These are phyloP conservation scores for Cystobasidiaceae sp. DNA, from an alignment of 1,284 basidiomycete genomes.

Conservation along the genomic window DNA sequence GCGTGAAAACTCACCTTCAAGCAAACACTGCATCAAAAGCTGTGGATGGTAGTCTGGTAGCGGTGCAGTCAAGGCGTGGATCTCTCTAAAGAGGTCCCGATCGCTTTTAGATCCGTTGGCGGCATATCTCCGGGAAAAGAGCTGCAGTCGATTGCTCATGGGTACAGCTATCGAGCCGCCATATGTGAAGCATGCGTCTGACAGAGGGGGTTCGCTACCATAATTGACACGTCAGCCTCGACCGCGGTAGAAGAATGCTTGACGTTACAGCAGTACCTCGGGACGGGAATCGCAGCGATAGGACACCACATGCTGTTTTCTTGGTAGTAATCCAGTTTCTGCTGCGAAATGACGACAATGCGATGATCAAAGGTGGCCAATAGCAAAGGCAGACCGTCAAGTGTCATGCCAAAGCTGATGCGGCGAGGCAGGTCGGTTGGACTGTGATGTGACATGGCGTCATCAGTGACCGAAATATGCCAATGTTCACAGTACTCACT, in stretches of 20 bases:
- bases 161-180: conserved; percentile 25
- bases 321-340: conserved; percentile 81
- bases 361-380: conserved; percentile 74
- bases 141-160: conserved; percentile 1
- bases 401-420: conserved; percentile 86
- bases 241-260: neutral
- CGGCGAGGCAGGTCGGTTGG: conserved; percentile 61
- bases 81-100: neutral
- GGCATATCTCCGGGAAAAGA: conserved; percentile 54
- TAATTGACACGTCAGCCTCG: neutral
- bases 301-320: conserved; percentile 59
- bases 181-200: conserved; percentile 68
- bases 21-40: conserved; percentile 78
- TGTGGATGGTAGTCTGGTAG: conserved; percentile 84
- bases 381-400: conserved; percentile 78
- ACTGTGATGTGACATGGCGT: too few species aligned
- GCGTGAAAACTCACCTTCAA: conserved; percentile 44
- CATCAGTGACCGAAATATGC: neutral
- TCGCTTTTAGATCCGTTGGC: neutral
- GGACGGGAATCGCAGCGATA: neutral
- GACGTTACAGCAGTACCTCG: neutral
- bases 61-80: conserved; percentile 60
- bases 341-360: conserved; percentile 76
- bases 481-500: too few species aligned
- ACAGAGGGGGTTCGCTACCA: conserved; percentile 52